Base-by-base conservation (phyloP, 2,329 filamentous ascomycete genomes). In the Beauveria australis region DNA sequence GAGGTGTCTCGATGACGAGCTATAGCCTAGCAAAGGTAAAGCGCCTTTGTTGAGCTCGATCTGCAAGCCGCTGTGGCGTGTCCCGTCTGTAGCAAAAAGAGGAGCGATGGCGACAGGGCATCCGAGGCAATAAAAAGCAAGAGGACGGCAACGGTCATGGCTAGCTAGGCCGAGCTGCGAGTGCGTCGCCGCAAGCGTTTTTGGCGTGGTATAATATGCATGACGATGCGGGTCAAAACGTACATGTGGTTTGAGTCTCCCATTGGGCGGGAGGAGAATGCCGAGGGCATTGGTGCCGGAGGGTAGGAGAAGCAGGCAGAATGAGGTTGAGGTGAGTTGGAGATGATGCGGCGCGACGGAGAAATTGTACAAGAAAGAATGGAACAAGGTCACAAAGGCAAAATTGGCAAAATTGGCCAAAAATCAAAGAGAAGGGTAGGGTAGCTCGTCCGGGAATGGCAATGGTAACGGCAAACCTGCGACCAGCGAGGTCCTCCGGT, bases 241-340 rank as follows among this genome's bases (percentile, higher is more conserved):
- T 53, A 59, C 57, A 59, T 59, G 57, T 59, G 57, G n/a, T 53
- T 59, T 41, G 57, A 37, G 40, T 59, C 57, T 43, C 37, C 48
- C 57, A 46, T 53, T 26, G 44, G 37, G 24, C n/a, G 56, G 26
- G 33, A 33, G 9, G 51, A 53, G n/a, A 28, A 19, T 30, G 53
- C 16, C 4, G 55, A 53, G 57, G 48, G 26, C 5, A 46, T 33
- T 47, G 55, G 16, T 30, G 55, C 33, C 5, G 55, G 16, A 24
- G 26, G 2, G 30, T 2, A 18, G 8, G 14, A n/a, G 19, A 22
- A 10, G 40, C 8, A 40, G 26, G 5, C 8, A 41, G 43, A 3
- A 51, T n/a, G 30, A 40, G 14, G 5, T 37, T 14, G 33, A 37
- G 16, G 33, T 37, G 46, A 28, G 18, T 24, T 3, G 24, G 5